Base-by-base conservation (phyloP, 208 protist species). In the Leishmania braziliensis region DNA sequence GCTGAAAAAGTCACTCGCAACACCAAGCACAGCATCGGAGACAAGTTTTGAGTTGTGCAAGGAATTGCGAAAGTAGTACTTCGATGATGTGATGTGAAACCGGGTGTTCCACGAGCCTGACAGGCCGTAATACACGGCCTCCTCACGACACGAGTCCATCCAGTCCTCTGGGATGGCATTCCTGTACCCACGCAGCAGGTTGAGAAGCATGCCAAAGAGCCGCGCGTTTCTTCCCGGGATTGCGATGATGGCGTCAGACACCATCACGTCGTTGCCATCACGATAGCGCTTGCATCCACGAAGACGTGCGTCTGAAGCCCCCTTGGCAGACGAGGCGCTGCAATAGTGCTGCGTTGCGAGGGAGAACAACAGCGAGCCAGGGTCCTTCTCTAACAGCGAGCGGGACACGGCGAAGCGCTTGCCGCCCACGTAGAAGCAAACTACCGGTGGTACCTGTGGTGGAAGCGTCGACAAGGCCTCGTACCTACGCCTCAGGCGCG, bases 321-420 rank as follows among this genome's bases (percentile, higher is more conserved):
- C 20, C 20, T 53, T n/a, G 2, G 23, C 46, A 5, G 71, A 46
- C 5, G 8, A 51, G 1, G 16, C 5, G 8, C 56, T 3, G 18
- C 58, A 73, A 63, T 83, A 95, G 77, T 92, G 89, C 39, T 84
- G 26, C 48, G 62, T 70, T 23, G 81, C 79, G 48, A 94, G 81
- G 8, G 88, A 58, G 82, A 93, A 94, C 53, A 95, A 80, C 58
- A 95, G 84, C 36, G 92, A 95, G 33, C 91, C 85, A 20, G 88
- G 88, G 54, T 95, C 92, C 70, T 91, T 90, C 70, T 86, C 83
- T 3, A 95, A 54, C 4, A 89, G 29, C 0, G 72, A 58, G 12
- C 87, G 82, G 1, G 77, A 83, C 50, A 94, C 85, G 5, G 88
- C 81, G 63, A 95, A 95, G 23, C 20, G 16, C 48, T 62, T 74